phyloP scores from a whole-genome alignment of 129 eudicot genomes.

The Logfia minima region DNA sequence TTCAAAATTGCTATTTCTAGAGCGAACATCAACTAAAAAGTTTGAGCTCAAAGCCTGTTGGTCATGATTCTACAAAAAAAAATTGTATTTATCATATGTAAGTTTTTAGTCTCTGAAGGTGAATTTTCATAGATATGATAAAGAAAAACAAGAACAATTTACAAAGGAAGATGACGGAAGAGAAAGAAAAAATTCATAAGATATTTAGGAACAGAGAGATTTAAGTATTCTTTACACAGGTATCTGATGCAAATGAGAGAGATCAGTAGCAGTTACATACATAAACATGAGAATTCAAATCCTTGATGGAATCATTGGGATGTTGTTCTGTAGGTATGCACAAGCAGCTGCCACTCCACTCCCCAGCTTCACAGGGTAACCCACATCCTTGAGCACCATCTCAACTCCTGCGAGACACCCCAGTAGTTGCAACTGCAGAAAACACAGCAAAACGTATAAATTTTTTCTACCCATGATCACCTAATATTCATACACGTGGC shows the following conservation, averaged over 20 bases:
- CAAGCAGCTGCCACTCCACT: conserved; percentile 96
- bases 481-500: neutral
- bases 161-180: neutral
- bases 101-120: neutral
- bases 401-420: conserved; percentile 99
- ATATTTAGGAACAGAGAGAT: conserved; percentile 12
- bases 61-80: neutral
- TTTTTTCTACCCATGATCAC: neutral
- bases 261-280: conserved; percentile 29
- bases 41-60: too few relatives aligned
- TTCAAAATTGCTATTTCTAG: too few relatives aligned
- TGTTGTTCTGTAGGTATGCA: conserved; percentile 73
- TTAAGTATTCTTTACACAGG: conserved; percentile 31
- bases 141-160: neutral
- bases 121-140: neutral
- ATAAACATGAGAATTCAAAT: conserved; percentile 48
- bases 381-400: conserved; percentile 96
- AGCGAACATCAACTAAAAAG: neutral
- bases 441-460: neutral
- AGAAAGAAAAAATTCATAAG: conserved; percentile 3
- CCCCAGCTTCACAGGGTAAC: conserved; percentile 91
- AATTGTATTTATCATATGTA: too few relatives aligned
- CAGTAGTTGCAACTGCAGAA: conserved; percentile 78
- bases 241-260: conserved; percentile 32
- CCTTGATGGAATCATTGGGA: conserved; percentile 85